Base-by-base conservation (phyloP, 257 asterid species). In the Solanum rostratum region DNA sequence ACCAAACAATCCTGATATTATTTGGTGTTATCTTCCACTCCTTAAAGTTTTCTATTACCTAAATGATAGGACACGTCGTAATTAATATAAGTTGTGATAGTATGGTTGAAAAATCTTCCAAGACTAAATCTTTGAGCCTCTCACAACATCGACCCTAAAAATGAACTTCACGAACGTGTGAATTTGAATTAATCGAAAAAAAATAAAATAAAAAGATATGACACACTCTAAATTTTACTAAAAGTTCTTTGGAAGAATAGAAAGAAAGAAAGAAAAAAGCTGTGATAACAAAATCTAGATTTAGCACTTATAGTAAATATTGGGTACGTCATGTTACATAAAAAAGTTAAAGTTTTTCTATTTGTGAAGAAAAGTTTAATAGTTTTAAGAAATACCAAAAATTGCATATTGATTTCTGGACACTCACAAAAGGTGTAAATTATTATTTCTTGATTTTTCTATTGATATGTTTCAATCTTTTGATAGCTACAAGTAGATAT, bases 251-350 rank as follows among this genome's bases (percentile, higher is more conserved):
- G 79, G 52, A 63, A 43, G 63, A 49, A 65, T 45, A 68, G 80
- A 83, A 83, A 82, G 50, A 83, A 82, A 82, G 50, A 43, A 41
- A 14, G 0, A 10, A 0, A 3, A 29, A 9, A 11, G 12, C 53
- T 33, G 50, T 62, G 86, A 63, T 49, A 46, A 87, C 83, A 66
- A 87, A 84, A 82, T 83, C 79, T 74, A 79, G 81, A 84, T 78
- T 86, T 90, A 69, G 90, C 89, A 10, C 13, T 90, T 87, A 15
- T 52, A 85, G 94, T 41, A 91, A 86, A 54, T 54, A 83, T 39
- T 41, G 53, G 83, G 86, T 88, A 83, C 83, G 63, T 84, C 46
- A 84, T 74, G 80, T 10, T 84, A 55, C 53, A 66, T 69, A 60
- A 84, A 59, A 76, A 55, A 79, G 54, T 63, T 50, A 12, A 55